Base-by-base conservation (phyloP, 441 rosid species). In the Erodium chrysanthum region DNA sequence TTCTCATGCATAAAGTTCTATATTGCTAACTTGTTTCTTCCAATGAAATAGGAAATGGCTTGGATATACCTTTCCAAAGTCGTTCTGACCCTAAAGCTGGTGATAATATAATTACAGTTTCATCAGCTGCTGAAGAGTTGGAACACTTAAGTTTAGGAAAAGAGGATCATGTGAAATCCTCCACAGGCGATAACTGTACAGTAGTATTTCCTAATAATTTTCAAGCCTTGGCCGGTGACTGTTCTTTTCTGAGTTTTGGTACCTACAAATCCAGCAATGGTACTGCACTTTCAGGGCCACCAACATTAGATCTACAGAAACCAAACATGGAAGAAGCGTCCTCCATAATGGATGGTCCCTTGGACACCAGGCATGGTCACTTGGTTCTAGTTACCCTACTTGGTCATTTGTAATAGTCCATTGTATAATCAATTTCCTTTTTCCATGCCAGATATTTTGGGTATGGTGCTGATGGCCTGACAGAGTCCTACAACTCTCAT, bases 231-330 rank as follows among this genome's bases (percentile, higher is more conserved):
- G 78, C 84, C 44, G 76, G 82, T 40, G 86, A 78, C 65, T 82
- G 85, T 69, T 75, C 81, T 37, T 82, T 82, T 71, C 78, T 84
- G 74, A 84, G 76, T 74, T 84, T 86, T 54, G 87, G 90, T 52
- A 84, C 86, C 71, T 84, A 74, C 52, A 84, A 75, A 31, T 73
- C 85, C 65, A 70, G 78, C 42, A 22, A 59, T 25, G 64, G 29
- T 60, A 29, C 76, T 42, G 52, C 72, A 48, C 44, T 60, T 40
- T 31, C 76, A 21, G 40, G 17, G 66, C 72, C 60, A 58, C 54
- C 37, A 40, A 35, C 69, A 62, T 77, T 75, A 54, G 66, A 66
- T 72, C 42, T 79, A 10, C 25, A 35, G 59, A 65, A 40, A 48
- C 48, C 62, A 22, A 66, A 75, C 62, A 40, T 68, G 69, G 68